Evolutionary conservation across 225 moss, liverwort and hornwort species (phyloP).

Genomic region (Marchantia polymorpha): DNA sequence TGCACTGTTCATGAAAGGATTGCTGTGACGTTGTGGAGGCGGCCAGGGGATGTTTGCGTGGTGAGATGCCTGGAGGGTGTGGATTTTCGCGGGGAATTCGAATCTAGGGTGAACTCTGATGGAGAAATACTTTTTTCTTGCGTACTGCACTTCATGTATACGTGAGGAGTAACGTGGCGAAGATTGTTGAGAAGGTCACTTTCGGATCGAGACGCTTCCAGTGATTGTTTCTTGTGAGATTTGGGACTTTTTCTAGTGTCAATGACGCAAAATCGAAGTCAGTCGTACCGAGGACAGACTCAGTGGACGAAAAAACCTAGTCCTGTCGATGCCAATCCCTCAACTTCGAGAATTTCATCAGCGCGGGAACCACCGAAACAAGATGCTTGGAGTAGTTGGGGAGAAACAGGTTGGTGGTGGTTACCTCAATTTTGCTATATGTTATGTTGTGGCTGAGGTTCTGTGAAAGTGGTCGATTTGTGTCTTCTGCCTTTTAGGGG

Average conservation of each 20-base stretch:
- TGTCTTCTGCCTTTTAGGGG: background rate
- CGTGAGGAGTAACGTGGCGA: background rate
- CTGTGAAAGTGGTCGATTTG: background rate
- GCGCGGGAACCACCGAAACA: conserved; percentile 17
- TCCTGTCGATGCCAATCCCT: conserved; percentile 12
- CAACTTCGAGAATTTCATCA: conserved; percentile 9
- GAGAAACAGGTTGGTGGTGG: conserved; percentile 14
- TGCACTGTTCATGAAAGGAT: too few species aligned
- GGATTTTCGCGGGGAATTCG: background rate
- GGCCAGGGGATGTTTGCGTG: background rate
- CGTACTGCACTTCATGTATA: background rate
- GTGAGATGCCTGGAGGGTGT: background rate
- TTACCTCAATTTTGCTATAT: background rate
- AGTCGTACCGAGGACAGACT: conserved; percentile 1
- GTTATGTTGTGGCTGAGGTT: background rate
- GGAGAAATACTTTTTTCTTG: background rate
- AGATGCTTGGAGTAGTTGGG: conserved; percentile 17
- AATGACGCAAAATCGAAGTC: conserved; percentile 14
- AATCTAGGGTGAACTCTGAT: background rate
- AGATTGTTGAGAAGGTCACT: background rate
- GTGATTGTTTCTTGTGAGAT: background rate
- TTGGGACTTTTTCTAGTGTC: background rate
- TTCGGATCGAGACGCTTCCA: background rate
- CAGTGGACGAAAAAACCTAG: background rate
- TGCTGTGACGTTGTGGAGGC: background rate